phyloP scores from a whole-genome alignment of 2,329 filamentous ascomycete genomes.

The Colletotrichum sp. region DNA sequence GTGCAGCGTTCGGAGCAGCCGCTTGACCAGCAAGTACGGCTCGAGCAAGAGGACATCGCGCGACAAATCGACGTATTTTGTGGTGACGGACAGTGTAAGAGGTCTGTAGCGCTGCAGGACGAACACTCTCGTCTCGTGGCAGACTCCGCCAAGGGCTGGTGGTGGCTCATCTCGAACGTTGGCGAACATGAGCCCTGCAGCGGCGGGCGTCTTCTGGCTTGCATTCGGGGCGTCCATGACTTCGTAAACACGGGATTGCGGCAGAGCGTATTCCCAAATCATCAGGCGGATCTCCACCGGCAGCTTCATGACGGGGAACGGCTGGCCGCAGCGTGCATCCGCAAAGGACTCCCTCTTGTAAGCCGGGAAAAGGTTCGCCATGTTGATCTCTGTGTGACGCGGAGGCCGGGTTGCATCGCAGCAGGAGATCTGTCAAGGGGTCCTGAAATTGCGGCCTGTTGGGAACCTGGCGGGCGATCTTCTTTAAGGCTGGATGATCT shows the following conservation, averaged over 20 bases:
- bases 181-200: constrained; percentile 51
- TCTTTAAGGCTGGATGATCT: constrained; percentile 14
- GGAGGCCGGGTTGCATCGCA: constrained; percentile 17
- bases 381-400: constrained; percentile 15
- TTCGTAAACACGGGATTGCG: constrained; percentile 50
- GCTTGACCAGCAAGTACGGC: constrained; percentile 52
- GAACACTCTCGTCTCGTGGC: constrained; percentile 47
- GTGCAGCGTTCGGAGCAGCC: constrained; percentile 49
- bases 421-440: constrained; percentile 4
- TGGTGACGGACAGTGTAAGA: constrained; percentile 47
- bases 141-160: constrained; percentile 47
- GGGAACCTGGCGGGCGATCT: constrained; percentile 14
- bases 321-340: background rate
- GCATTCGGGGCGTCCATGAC: constrained; percentile 50
- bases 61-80: constrained; percentile 50
- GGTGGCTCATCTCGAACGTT: constrained; percentile 51
- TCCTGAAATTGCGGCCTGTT: background rate
- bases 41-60: constrained; percentile 53
- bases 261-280: constrained; percentile 51
- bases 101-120: constrained; percentile 49
- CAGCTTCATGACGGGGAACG: constrained; percentile 30
- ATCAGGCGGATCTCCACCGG: constrained; percentile 50
- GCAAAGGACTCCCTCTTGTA: background rate
- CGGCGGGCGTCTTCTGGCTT: constrained; percentile 41
- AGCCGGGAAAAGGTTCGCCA: constrained; percentile 7